Conservation (phyloP, 2,329 filamentous ascomycete genomes). For the Cordyceps tenuipes region DNA sequence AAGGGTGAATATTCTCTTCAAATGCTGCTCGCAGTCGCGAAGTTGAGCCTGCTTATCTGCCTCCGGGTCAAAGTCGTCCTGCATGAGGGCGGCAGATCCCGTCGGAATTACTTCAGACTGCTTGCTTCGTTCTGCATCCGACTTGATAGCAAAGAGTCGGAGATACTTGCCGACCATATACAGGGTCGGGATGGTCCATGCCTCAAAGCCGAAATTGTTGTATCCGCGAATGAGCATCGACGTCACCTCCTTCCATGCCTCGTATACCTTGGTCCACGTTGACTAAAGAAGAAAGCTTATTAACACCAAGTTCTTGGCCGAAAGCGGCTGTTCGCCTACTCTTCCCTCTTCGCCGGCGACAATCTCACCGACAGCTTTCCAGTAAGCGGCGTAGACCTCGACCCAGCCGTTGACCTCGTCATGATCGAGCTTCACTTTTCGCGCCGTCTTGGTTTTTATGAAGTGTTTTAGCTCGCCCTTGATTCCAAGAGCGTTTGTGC, state of each 20-base stretch:
- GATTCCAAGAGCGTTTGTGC: constrained; percentile 57
- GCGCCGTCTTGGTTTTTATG: constrained; percentile 52
- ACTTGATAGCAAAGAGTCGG: constrained; percentile 80
- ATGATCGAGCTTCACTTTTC: constrained; percentile 46
- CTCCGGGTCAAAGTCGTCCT: constrained; percentile 76
- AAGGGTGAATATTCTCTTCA: constrained; percentile 86
- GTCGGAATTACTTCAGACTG: constrained; percentile 26
- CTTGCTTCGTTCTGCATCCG: constrained; percentile 59
- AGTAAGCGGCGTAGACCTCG: constrained; percentile 76
- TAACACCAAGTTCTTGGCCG: neutral
- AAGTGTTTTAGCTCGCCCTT: constrained; percentile 66
- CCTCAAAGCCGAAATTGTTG: constrained; percentile 63
- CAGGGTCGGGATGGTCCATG: constrained; percentile 88
- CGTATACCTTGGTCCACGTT: constrained; percentile 79
- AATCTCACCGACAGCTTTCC: constrained; percentile 72
- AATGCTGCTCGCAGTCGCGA: constrained; percentile 80
- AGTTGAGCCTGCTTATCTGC: constrained; percentile 73
- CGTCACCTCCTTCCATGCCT: constrained; percentile 79
- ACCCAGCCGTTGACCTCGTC: constrained; percentile 74
- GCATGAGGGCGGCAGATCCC: constrained; percentile 41
- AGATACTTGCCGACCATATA: constrained; percentile 84
- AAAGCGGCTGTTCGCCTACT: constrained; percentile 18
- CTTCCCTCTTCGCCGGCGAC: constrained; percentile 41
- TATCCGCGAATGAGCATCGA: constrained; percentile 75
- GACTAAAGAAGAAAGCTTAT: constrained; percentile 25